Conservation (phyloP, 2,329 filamentous ascomycete genomes). For the Xylaria sp. region DNA sequence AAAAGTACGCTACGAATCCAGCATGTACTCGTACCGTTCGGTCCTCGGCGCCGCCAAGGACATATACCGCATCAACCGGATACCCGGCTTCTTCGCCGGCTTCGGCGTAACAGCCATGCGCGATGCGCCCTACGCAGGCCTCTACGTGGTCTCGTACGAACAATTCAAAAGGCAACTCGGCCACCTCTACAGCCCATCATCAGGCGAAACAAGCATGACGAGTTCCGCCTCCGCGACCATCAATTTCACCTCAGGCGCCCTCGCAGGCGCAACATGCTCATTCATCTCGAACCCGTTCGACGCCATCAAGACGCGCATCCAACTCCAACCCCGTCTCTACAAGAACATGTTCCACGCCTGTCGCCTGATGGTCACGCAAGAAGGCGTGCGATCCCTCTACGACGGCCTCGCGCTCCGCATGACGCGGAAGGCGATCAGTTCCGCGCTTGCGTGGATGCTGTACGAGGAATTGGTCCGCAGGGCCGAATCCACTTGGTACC, state of each 20-base stretch:
- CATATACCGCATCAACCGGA: conserved; percentile 66
- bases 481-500: conserved; percentile 42
- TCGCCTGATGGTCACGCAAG: conserved; percentile 72
- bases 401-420: conserved; percentile 83
- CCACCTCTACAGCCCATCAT: conserved; percentile 21
- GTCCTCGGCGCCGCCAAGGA: conserved; percentile 66
- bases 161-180: conserved; percentile 64
- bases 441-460: conserved; percentile 92
- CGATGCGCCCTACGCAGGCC: conserved; percentile 92
- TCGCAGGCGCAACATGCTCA: conserved; percentile 78
- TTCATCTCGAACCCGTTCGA: conserved; percentile 94
- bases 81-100: conserved; percentile 84
- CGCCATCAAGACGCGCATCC: conserved; percentile 89
- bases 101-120: conserved; percentile 90
- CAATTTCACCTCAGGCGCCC: conserved; percentile 77
- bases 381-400: conserved; percentile 74
- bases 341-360: conserved; percentile 75
- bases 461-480: conserved; percentile 89
- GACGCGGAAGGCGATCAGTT: conserved; percentile 85
- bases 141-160: conserved; percentile 95
- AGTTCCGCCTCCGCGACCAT: conserved; percentile 55
- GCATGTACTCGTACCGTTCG: conserved; percentile 75
- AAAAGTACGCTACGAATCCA: conserved; percentile 93
- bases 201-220: conserved; percentile 28
- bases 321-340: conserved; percentile 80